These are phyloP conservation scores for Lactuca saligna DNA, from an alignment of 129 eudicot species.

Conservation along the genomic window DNA sequence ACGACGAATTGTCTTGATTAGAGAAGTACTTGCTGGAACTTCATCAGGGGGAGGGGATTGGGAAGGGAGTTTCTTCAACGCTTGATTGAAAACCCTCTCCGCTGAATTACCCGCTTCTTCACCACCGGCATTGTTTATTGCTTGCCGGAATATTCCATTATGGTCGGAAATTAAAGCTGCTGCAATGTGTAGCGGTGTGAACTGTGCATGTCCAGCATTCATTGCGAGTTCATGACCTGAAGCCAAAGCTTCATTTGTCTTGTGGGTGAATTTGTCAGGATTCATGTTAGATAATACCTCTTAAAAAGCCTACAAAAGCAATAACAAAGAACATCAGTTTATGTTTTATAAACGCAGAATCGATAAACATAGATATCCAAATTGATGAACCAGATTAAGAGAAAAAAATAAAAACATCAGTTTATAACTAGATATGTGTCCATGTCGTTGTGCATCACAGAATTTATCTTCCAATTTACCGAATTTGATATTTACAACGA, in stretches of 20 bases:
- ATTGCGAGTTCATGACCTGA: conserved; percentile 65
- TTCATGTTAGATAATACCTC: conserved; percentile 46
- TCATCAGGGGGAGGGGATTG: conserved; percentile 93
- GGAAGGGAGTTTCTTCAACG: conserved; percentile 74
- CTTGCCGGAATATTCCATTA: conserved; percentile 77
- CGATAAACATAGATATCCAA: neutral
- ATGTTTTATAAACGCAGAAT: neutral
- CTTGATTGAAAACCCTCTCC: conserved; percentile 70
- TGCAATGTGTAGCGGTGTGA: conserved; percentile 74
- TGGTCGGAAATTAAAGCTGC: conserved; percentile 51
- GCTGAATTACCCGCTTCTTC: conserved; percentile 73
- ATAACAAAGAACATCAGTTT: neutral
- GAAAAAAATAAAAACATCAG: neutral
- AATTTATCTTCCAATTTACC: too few relatives aligned
- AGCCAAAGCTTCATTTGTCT: conserved; percentile 65
- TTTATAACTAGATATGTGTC: neutral
- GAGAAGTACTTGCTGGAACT: conserved; percentile 71
- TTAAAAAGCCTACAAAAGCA: conserved; percentile 9
- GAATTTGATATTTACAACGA: neutral
- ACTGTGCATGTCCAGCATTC: conserved; percentile 67
- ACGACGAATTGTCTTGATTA: conserved; percentile 58
- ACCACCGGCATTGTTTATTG: conserved; percentile 59
- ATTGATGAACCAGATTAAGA: too few relatives aligned
- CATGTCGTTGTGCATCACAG: neutral
- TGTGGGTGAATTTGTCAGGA: conserved; percentile 78